A percentile compares a stretch with the other conserved stretches of the same genome.
These are phyloP conservation scores for Picochlorum sp. DNA, from an alignment of 139 green algal genomes.

Conservation along the genomic window DNA sequence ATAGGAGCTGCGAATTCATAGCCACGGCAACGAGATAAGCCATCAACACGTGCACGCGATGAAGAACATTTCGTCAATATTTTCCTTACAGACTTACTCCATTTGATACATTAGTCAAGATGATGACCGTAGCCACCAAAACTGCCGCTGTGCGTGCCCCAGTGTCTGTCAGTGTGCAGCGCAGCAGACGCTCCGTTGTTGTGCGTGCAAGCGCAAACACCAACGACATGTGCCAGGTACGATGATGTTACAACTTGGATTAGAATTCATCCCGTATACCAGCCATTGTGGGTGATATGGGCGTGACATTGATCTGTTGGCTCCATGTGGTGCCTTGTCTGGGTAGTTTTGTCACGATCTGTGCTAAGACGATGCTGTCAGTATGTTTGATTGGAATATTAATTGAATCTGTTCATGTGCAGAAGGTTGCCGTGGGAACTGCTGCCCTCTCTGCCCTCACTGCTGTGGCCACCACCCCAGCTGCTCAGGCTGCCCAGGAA, in stretches of 20 bases:
- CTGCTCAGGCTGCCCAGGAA: conserved; percentile 74
- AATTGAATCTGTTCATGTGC: background rate
- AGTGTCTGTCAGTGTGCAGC: background rate
- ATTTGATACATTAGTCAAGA: background rate
- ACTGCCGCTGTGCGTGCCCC: background rate
- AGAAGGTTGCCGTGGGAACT: conserved; percentile 21
- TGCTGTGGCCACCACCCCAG: conserved; percentile 51
- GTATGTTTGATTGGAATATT: background rate
- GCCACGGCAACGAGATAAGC: too few species aligned
- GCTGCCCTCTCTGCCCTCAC: conserved; percentile 43
- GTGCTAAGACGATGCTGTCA: background rate
- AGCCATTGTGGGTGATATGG: too few species aligned
- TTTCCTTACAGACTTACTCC: too few species aligned
- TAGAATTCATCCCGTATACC: too few species aligned
- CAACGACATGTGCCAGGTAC: background rate
- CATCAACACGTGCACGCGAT: too few species aligned
- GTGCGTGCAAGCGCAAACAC: conserved; percentile 1
- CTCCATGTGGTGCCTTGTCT: background rate
- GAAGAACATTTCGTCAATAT: too few species aligned
- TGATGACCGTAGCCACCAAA: conserved; percentile 1
- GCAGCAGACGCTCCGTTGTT: conserved; percentile 1
- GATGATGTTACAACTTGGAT: background rate
- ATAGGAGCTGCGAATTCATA: too few species aligned
- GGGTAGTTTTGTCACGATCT: background rate
- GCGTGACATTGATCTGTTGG: too few species aligned